Evolutionary conservation across 352 stramenopile genomes (phyloP).

Genomic region (Blastocystis sp.): DNA sequence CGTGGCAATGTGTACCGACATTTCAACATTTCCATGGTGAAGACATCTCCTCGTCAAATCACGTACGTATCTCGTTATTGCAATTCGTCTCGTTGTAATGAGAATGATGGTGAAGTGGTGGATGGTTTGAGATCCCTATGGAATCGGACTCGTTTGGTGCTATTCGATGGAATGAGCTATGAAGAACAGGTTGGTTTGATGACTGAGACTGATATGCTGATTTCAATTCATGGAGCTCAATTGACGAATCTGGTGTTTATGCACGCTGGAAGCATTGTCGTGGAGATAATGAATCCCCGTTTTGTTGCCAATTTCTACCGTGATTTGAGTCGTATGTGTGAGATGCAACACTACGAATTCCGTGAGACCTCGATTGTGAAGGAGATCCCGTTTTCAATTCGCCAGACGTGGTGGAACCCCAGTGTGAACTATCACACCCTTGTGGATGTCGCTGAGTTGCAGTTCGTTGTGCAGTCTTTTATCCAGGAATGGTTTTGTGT

Average conservation of each 20-base stretch:
- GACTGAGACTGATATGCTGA: neutral
- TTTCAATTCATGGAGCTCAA: slow-evolving; percentile 20
- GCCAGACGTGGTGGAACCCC: neutral
- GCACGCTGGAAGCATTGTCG: neutral
- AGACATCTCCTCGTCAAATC: neutral
- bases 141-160: neutral
- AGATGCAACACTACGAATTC: neutral
- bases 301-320: neutral
- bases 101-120: neutral
- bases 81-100: neutral
- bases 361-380: neutral
- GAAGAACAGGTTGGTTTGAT: neutral
- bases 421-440: neutral
- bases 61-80: neutral
- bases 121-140: neutral
- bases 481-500: no score
- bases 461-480: neutral
- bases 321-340: neutral
- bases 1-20: neutral
- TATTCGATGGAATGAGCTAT: neutral
- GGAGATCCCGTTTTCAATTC: neutral
- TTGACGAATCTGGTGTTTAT: slow-evolving; percentile 25
- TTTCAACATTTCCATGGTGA: neutral
- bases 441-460: neutral
- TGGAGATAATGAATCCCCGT: slow-evolving; percentile 7